Evolutionary conservation across 495 filamentous ascomycete species (phyloP), one percentile per base, ranked within the genome.

Genomic region (Xylaria longipes): DNA sequence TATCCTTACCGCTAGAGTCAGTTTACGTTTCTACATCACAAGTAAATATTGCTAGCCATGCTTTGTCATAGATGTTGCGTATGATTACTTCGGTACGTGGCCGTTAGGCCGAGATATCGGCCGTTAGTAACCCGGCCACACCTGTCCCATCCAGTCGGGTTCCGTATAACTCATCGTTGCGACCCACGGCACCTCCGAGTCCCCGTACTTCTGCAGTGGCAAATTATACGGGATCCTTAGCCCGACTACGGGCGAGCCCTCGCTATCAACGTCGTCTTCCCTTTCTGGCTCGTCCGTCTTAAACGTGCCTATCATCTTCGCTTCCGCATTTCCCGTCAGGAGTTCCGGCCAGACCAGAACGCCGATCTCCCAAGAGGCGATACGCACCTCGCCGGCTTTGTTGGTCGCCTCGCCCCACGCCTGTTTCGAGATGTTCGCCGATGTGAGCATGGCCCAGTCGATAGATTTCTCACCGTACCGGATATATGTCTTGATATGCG

Each of bases 401-500:
- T 87, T 88, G 8, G 79, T 60, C 20, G 82, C 83, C 20, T 89
- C 87, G n/a, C 94, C 94, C 94, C 94, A 97, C 0, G 94, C 94
- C 77, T 97, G 94, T 68, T 89, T 97, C 0, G 92, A 95, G 5
- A 97, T 80, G 74, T 97, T 97, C 17, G 94, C 94, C 11, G 92
- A 94, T 1, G 93, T 94, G 8, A 96, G 76, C 74, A 97, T 86
- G 25, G 93, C 94, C 94, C 94, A 97, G 74, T 95, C 93, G 46
- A 97, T 93, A 71, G 84, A 82, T 1, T 71, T 75, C 65, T 89
- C 81, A 12, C 84, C 76, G 76, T 91, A 97, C 5, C 93, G 89
- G 58, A 95, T 89, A 71, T 96, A 97, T 0, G 94, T 97, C 78
- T 97, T 97, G 73, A 97, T 92, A 76, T 97, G 94, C 0, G 94